Conservation (phyloP, 2,329 filamentous ascomycete genomes). For the Monilinia fructigena region DNA sequence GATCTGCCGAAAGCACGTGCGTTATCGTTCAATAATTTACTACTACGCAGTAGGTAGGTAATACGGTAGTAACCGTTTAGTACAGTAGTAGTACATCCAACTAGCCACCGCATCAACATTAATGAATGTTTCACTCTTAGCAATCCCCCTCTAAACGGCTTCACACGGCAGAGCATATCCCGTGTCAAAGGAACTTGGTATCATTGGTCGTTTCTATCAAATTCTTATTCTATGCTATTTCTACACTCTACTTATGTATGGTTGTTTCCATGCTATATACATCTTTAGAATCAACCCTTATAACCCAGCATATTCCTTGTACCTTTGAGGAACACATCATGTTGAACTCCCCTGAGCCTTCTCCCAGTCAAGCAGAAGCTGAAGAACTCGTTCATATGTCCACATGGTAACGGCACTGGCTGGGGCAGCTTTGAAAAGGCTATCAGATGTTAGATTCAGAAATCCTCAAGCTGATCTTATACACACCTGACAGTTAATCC, state of each 20-base stretch:
- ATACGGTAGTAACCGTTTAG: too few species aligned
- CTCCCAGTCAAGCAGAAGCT: constrained; percentile 34
- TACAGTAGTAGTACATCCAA: too few species aligned
- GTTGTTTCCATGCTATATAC: not conserved
- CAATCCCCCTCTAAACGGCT: too few species aligned
- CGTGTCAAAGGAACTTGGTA: too few species aligned
- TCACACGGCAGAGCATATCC: too few species aligned
- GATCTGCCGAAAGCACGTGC: not conserved
- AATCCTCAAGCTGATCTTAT: not conserved
- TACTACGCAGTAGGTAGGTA: too few species aligned
- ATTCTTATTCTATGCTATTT: constrained; percentile 1
- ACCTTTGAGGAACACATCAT: not conserved
- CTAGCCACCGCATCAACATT: too few species aligned
- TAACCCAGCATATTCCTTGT: not conserved
- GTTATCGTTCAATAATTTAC: not conserved
- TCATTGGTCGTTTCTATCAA: not conserved
- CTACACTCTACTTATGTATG: not conserved
- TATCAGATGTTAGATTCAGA: constrained; percentile 22
- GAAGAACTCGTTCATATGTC: constrained; percentile 66
- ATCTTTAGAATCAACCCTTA: not conserved
- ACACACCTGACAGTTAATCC: constrained; percentile 70
- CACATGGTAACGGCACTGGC: constrained; percentile 74
- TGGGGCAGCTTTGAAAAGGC: constrained; percentile 88
- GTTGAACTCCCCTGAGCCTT: not conserved
- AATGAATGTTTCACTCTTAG: too few species aligned